A percentile compares a stretch with the other conserved stretches of the same genome.
phyloP scores from a whole-genome alignment of 768 basidiomycete species.

The Kwoniella europaea region DNA sequence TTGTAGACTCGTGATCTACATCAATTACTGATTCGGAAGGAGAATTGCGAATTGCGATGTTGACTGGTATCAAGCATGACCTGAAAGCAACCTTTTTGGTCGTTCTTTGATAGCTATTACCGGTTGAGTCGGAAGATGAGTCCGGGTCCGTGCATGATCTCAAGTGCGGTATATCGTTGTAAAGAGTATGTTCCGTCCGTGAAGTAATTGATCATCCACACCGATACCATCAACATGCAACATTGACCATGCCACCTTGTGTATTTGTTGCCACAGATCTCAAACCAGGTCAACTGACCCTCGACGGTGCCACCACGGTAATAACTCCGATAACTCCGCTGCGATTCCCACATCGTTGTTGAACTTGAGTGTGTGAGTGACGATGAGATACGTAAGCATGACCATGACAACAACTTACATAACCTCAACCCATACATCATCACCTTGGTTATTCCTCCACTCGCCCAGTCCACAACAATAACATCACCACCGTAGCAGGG shows the following conservation, averaged over 20 bases:
- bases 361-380: background rate
- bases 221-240: background rate
- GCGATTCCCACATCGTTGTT: background rate
- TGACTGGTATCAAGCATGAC: background rate
- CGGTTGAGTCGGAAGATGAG: background rate
- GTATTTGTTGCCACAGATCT: background rate
- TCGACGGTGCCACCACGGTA: background rate
- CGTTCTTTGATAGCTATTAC: background rate
- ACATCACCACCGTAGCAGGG: background rate
- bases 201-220: background rate
- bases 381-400: constrained; percentile 24
- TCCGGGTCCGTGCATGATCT: background rate
- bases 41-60: background rate
- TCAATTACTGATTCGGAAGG: background rate
- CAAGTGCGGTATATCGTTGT: background rate
- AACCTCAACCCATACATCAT: constrained; percentile 18
- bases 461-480: constrained; percentile 13
- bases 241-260: background rate
- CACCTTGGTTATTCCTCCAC: constrained; percentile 16
- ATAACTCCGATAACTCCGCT: constrained; percentile 1
- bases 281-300: background rate
- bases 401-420: constrained; percentile 18
- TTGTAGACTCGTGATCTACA: background rate
- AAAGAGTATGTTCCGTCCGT: background rate
- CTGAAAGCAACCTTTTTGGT: background rate